Base-by-base conservation (phyloP, 768 basidiomycete genomes). In the Termitomyces sp. region DNA sequence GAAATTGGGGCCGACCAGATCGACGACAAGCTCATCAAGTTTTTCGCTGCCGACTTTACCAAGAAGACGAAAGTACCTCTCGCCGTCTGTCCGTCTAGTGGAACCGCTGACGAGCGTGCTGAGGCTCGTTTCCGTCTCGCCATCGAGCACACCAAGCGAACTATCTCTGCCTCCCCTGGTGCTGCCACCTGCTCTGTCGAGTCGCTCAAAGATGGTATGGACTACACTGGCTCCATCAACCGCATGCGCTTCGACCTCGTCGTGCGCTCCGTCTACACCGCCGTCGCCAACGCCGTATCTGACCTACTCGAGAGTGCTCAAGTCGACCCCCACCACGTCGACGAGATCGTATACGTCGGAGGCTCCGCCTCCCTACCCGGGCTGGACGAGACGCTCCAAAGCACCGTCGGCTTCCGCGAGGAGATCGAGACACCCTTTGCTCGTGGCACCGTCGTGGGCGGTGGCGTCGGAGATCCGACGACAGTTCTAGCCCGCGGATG, bases 1-100 rank as follows among this genome's bases (percentile, higher is more conserved):
- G 63, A 68, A 27, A 69, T 88, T 44, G 85, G 87, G 5, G 90
- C 87, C 0, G 82, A 89, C 62, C 79, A 82, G 58, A 84, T 95
- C 65, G 92, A 94, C 73, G 82, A 84, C 58, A 83, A 86, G 66
- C 80, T 98, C 41, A 85, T 97, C 75, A 87, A 89, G 59, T 91
- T 90, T 77, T 97, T 99, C 71, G 86, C 90, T 53, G 86, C 93
- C 68, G 96, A 99, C 62, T 99, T 99, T 72, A 91, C 90, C 49
- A 98, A 98, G 75, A 99, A 97, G 77, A 95, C 89, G 17, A 93
- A 92, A 71, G 82, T 82, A 23, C 75, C 86, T 0, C 77, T 97
- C 43, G 73, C 80, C 8, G 79, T 93, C 16, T 82, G 77, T 52
- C 86, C 87, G 1, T 74, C 87, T 6, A 75, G 77, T 3, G 76